Evolutionary conservation across 2,329 filamentous ascomycete species (phyloP).

Genomic region (Xylaria polymorpha): DNA sequence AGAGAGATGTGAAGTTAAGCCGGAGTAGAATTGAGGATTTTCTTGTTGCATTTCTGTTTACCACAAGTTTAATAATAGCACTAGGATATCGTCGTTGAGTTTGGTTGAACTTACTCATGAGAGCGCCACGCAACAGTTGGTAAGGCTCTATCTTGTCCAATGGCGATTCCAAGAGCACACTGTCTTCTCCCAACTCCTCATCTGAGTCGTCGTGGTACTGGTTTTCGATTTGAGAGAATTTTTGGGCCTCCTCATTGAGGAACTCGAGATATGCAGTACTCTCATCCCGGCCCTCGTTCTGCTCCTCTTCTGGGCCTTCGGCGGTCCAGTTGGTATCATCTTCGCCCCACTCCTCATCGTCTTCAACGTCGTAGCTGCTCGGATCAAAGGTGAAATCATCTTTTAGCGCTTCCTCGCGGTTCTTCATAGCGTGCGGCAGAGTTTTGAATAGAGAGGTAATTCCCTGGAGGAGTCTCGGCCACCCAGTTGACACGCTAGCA

Average conservation of each 20-base stretch:
- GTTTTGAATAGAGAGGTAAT: conserved; percentile 93
- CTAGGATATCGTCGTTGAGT: not conserved
- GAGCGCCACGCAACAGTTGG: conserved; percentile 82
- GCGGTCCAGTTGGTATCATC: conserved; percentile 85
- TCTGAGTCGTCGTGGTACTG: conserved; percentile 72
- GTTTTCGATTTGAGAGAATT: conserved; percentile 75
- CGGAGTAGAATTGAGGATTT: conserved; percentile 88
- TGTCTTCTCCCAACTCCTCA: conserved; percentile 92
- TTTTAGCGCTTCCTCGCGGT: conserved; percentile 90
- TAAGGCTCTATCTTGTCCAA: conserved; percentile 97
- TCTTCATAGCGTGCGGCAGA: conserved; percentile 86
- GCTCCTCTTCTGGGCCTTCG: conserved; percentile 75
- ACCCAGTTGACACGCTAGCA: conserved; percentile 91
- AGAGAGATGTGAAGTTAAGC: conserved; percentile 69
- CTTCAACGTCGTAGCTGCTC: conserved; percentile 69
- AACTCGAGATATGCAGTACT: conserved; percentile 96
- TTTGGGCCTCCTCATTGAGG: conserved; percentile 91
- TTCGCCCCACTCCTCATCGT: conserved; percentile 84
- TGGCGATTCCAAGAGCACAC: conserved; percentile 90
- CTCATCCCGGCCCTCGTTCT: conserved; percentile 82
- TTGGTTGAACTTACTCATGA: conserved; percentile 75
- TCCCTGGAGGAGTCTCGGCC: conserved; percentile 89
- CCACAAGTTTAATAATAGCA: conserved; percentile 40
- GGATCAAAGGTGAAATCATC: conserved; percentile 83
- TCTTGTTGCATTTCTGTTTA: conserved; percentile 83